A percentile compares a stretch with the other conserved stretches of the same genome.
These are phyloP conservation scores for Apiospora saccharicola DNA, from an alignment of 2,329 filamentous ascomycete species.

Conservation along the genomic window DNA sequence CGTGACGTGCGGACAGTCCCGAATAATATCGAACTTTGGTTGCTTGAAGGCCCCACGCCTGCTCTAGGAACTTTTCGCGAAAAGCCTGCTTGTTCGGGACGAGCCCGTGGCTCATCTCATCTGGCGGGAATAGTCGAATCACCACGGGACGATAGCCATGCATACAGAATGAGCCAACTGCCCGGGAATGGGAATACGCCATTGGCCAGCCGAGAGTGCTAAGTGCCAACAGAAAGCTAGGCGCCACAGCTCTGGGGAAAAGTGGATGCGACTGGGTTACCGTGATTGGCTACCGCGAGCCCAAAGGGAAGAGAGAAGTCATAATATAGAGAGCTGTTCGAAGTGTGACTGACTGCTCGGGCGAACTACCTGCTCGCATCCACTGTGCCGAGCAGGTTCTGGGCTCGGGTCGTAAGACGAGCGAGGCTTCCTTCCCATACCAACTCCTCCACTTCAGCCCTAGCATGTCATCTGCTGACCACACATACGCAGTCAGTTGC, in stretches of 20 bases:
- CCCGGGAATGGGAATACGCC: background rate
- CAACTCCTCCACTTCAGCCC: background rate
- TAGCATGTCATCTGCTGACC: conserved; percentile 20
- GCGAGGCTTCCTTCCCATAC: background rate
- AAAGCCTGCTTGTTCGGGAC: background rate
- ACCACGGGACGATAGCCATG: background rate
- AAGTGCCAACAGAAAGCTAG: background rate
- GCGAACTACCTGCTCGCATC: background rate
- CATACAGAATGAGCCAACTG: conserved; percentile 3
- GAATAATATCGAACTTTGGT: background rate
- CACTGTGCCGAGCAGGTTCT: background rate
- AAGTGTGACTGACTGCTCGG: background rate
- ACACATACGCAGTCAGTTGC: background rate
- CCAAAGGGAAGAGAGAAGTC: background rate
- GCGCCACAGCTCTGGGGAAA: conserved; percentile 15
- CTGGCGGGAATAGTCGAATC: background rate
- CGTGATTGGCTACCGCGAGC: background rate
- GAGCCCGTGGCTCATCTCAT: background rate
- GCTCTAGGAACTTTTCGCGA: background rate
- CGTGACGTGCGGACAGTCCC: conserved; percentile 2
- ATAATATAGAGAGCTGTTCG: background rate
- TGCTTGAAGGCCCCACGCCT: background rate
- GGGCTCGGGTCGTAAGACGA: background rate
- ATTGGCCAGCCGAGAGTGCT: background rate
- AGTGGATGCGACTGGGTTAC: background rate